These are phyloP conservation scores for Naegleria lovaniensis DNA, from an alignment of 208 protist species.

Conservation along the genomic window DNA sequence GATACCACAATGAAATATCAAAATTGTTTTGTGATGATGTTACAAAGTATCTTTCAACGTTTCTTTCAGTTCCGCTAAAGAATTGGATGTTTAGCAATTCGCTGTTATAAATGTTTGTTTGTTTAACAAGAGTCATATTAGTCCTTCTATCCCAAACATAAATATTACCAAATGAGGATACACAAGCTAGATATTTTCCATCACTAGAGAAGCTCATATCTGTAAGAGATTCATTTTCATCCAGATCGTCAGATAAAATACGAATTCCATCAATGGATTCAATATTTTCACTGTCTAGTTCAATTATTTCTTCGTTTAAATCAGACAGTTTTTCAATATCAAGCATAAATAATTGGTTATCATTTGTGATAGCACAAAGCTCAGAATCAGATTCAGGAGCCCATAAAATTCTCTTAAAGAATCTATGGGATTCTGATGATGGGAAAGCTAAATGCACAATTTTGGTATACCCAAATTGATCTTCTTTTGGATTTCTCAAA, in stretches of 20 bases:
- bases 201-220: neutral
- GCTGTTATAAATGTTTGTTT: neutral
- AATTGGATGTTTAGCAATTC: neutral
- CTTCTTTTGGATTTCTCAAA: neutral
- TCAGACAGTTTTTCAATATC: neutral
- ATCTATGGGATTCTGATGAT: neutral
- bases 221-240: neutral
- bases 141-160: neutral
- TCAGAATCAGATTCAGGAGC: neutral
- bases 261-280: neutral
- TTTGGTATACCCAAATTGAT: neutral
- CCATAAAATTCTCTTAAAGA: conserved; percentile 11
- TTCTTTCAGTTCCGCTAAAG: neutral
- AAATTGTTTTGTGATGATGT: neutral
- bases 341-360: neutral
- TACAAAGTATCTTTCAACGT: neutral
- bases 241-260: neutral
- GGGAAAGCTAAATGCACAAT: neutral
- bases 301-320: neutral
- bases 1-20: neutral
- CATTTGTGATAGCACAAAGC: neutral
- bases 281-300: neutral
- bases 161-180: neutral
- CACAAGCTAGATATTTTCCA: neutral
- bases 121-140: neutral